These are phyloP conservation scores for Zoysia japonica DNA, from an alignment of 176 grass and related monocot species.

Conservation along the genomic window DNA sequence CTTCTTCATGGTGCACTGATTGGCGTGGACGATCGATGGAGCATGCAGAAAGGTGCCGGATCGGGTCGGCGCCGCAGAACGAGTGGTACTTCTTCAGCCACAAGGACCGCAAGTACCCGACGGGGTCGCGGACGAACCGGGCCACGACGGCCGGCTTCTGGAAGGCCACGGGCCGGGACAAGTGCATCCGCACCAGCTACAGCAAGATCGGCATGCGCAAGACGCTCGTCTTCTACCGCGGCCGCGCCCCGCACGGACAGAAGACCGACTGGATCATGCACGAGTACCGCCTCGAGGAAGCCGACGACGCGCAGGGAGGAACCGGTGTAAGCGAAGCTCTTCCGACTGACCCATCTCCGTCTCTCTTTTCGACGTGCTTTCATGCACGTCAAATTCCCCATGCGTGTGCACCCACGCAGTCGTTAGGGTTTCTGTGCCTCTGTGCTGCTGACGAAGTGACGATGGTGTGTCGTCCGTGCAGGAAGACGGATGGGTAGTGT, in stretches of 20 bases:
- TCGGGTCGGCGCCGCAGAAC: slow-evolving; percentile 85
- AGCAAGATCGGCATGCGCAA: slow-evolving; percentile 97
- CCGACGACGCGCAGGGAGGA: slow-evolving; percentile 53
- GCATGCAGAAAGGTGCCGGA: slow-evolving; percentile 75
- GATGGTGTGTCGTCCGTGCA: slow-evolving; percentile 5
- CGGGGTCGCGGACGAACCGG: slow-evolving; percentile 89
- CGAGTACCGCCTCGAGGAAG: slow-evolving; percentile 85
- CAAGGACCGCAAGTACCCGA: slow-evolving; percentile 99
- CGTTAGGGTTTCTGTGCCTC: slow-evolving; percentile 14
- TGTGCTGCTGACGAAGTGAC: background rate
- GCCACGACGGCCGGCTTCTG: slow-evolving; percentile 90
- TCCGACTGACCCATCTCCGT: too few species aligned
- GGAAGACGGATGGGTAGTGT: slow-evolving; percentile 98
- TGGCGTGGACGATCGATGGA: too few species aligned
- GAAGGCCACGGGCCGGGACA: slow-evolving; percentile 97
- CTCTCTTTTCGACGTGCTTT: background rate
- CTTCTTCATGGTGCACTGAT: background rate
- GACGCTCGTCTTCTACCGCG: slow-evolving; percentile 98
- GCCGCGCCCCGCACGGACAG: slow-evolving; percentile 90
- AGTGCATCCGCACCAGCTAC: slow-evolving; percentile 98
- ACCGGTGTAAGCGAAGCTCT: slow-evolving; percentile 43
- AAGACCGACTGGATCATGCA: slow-evolving; percentile 99
- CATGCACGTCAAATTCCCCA: background rate
- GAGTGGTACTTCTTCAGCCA: slow-evolving; percentile 99
- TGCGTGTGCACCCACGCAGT: background rate